phyloP scores from a whole-genome alignment of 2,329 filamentous ascomycete genomes.

The Neoarthrinium moseri region DNA sequence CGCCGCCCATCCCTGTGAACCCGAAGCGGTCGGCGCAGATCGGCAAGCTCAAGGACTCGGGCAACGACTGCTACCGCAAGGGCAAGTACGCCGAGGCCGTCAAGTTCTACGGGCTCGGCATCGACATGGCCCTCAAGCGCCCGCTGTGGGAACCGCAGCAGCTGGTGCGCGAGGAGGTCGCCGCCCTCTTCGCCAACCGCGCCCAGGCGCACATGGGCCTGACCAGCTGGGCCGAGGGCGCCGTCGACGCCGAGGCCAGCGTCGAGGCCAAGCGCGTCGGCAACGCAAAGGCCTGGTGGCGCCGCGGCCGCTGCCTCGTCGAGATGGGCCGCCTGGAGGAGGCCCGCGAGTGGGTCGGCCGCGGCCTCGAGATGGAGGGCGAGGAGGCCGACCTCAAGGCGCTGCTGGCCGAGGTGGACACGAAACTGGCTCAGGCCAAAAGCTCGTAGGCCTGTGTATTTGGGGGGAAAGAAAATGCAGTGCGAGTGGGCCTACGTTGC shows the following conservation, averaged over 20 bases:
- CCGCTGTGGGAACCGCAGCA: conserved; percentile 86
- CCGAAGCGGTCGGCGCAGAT: conserved; percentile 88
- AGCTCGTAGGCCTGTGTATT: conserved; percentile 31
- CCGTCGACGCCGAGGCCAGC: conserved; percentile 84
- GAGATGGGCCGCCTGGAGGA: conserved; percentile 91
- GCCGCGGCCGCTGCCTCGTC: conserved; percentile 76
- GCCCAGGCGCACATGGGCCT: conserved; percentile 87
- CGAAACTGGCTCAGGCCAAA: conserved; percentile 37
- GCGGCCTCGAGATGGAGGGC: conserved; percentile 80
- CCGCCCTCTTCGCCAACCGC: conserved; percentile 78
- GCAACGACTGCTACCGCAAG: conserved; percentile 82
- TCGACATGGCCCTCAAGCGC: conserved; percentile 82
- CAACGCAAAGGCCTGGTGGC: conserved; percentile 95
- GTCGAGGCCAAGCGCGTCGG: conserved; percentile 83
- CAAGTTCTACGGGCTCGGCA: conserved; percentile 78
- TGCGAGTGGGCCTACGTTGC: too few species aligned
- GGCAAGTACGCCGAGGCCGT: conserved; percentile 72
- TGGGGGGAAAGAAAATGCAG: too few species aligned
- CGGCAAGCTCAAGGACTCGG: conserved; percentile 84
- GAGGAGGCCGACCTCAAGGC: conserved; percentile 63
- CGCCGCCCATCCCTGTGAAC: conserved; percentile 86
- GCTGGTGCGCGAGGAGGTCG: conserved; percentile 81
- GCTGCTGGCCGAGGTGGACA: conserved; percentile 63
- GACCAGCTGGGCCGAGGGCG: conserved; percentile 79
- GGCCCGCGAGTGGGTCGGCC: conserved; percentile 74